These are phyloP conservation scores for Hippophae rhamnoides DNA, from an alignment of 306 rosid genomes.

Conservation along the genomic window DNA sequence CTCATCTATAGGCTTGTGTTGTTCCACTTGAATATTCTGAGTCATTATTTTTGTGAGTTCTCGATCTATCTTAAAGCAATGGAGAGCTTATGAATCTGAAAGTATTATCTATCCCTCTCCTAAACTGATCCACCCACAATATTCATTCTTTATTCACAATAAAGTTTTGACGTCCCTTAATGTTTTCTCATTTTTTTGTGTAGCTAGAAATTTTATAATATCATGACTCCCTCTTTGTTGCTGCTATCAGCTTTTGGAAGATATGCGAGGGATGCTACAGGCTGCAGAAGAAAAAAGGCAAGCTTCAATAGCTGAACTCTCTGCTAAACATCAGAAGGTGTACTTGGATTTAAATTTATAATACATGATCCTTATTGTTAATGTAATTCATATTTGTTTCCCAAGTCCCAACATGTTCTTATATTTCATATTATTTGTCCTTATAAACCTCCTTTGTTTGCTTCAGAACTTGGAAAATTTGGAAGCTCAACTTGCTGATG, in stretches of 20 bases:
- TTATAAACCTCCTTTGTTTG: slow-evolving; percentile 18
- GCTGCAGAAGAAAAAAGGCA: slow-evolving; percentile 86
- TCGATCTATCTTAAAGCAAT: not conserved
- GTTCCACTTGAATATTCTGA: not conserved
- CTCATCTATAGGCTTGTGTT: not conserved
- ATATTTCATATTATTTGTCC: slow-evolving; percentile 1
- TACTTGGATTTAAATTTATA: slow-evolving; percentile 10
- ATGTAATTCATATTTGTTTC: slow-evolving; percentile 2
- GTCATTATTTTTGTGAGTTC: not conserved
- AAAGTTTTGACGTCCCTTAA: too few species aligned
- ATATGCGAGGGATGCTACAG: slow-evolving; percentile 67
- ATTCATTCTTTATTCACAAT: too few species aligned
- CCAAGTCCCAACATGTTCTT: not conserved
- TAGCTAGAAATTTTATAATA: not conserved
- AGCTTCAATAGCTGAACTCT: slow-evolving; percentile 78
- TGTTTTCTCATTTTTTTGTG: not conserved
- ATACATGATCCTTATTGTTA: slow-evolving; percentile 1
- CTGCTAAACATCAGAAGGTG: slow-evolving; percentile 90
- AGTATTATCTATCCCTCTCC: not conserved
- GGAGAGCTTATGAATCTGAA: not conserved
- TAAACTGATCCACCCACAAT: not conserved
- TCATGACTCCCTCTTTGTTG: not conserved
- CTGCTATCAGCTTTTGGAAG: slow-evolving; percentile 67
- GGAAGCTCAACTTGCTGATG: slow-evolving; percentile 94
- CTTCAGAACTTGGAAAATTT: slow-evolving; percentile 75